Conservation (phyloP, 345 rosid genomes). For the Fremontodendron californicum region DNA sequence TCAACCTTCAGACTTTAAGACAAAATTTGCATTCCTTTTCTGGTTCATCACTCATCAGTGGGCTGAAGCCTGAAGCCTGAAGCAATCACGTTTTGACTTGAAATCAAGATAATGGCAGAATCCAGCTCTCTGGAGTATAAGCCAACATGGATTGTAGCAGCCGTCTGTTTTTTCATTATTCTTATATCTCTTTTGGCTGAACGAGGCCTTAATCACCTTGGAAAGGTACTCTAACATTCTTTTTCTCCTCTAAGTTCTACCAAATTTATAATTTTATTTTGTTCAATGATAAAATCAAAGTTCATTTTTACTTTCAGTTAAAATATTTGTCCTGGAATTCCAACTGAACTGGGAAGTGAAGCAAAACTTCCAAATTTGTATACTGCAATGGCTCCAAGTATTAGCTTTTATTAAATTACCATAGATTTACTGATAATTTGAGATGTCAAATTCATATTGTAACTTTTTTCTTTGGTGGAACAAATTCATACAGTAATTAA, state of each 20-base stretch:
- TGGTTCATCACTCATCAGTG: neutral
- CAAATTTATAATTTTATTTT: neutral
- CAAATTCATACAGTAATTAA: neutral
- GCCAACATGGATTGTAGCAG: constrained; percentile 86
- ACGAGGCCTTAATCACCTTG: constrained; percentile 70
- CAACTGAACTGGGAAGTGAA: neutral
- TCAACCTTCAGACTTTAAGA: neutral
- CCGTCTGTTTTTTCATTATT: constrained; percentile 69
- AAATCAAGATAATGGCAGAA: constrained; percentile 24
- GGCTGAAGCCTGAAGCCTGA: too few relatives aligned
- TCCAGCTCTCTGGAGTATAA: constrained; percentile 54
- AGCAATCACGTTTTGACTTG: neutral
- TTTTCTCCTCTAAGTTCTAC: neutral
- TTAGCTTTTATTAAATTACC: neutral
- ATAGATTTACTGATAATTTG: neutral
- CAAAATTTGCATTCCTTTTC: neutral
- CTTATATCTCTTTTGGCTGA: constrained; percentile 63
- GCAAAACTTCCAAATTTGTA: neutral
- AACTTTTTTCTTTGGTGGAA: too few relatives aligned
- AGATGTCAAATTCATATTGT: neutral
- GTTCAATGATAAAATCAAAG: neutral
- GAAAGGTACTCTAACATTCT: constrained; percentile 49
- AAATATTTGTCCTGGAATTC: neutral
- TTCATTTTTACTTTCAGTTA: neutral
- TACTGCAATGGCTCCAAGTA: neutral